Conservation (phyloP, 2,329 filamentous ascomycete genomes). For the Pseudocercospora musae region DNA sequence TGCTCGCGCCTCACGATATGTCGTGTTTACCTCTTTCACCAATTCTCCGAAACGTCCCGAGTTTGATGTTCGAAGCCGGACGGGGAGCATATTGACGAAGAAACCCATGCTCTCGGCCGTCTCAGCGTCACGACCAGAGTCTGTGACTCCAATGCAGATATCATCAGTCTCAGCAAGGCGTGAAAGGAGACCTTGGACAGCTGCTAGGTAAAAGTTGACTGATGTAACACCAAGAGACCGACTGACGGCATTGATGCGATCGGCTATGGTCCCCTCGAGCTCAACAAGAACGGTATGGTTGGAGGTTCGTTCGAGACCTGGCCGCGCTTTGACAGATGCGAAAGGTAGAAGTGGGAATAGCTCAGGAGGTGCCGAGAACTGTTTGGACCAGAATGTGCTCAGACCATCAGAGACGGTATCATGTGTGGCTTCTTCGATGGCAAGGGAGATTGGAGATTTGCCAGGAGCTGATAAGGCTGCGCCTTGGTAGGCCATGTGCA, state of each 20-base stretch:
- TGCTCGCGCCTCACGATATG: slow-evolving; percentile 23
- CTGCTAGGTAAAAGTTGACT: slow-evolving; percentile 40
- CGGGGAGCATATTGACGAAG: slow-evolving; percentile 41
- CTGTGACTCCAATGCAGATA: slow-evolving; percentile 43
- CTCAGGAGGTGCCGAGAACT: slow-evolving; percentile 3
- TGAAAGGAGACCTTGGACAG: slow-evolving; percentile 33
- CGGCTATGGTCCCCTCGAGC: neutral
- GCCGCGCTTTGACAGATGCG: slow-evolving; percentile 11
- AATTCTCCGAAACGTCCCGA: slow-evolving; percentile 6
- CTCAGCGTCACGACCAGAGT: slow-evolving; percentile 37
- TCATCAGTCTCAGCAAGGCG: slow-evolving; percentile 31
- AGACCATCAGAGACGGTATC: neutral
- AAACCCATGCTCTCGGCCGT: slow-evolving; percentile 36
- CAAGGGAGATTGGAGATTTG: slow-evolving; percentile 8
- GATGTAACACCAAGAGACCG: slow-evolving; percentile 12
- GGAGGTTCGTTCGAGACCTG: slow-evolving; percentile 5
- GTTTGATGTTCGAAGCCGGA: slow-evolving; percentile 28
- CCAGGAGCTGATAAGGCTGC: slow-evolving; percentile 4
- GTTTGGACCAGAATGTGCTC: slow-evolving; percentile 9
- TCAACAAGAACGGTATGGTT: slow-evolving; percentile 6
- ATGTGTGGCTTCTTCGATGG: neutral
- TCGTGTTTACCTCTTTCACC: slow-evolving; percentile 10
- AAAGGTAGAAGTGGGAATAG: slow-evolving; percentile 18
- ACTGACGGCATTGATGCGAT: slow-evolving; percentile 13
- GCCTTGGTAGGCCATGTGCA: slow-evolving; percentile 23